Base-by-base conservation (phyloP, 2,329 filamentous ascomycete species). In the Talaromyces sp. region DNA sequence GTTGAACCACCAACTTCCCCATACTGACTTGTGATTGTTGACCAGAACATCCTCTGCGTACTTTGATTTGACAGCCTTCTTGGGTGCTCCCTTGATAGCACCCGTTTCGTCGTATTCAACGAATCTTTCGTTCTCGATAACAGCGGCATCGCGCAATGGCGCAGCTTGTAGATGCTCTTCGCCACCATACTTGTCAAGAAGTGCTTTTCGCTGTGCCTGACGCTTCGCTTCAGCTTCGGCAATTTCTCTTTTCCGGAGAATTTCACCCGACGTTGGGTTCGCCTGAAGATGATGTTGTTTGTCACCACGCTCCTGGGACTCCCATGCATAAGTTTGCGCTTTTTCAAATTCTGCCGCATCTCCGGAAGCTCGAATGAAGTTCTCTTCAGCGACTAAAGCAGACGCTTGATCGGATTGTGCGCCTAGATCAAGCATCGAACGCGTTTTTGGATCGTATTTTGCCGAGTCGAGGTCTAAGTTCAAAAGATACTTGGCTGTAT, bases 1-100 rank as follows among this genome's bases (percentile, higher is more conserved):
- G 70, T 91, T 87, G 57, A 87, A 85, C 94, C 94, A 99, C 94
- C 94, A 99, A 69, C 92, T 96, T 54, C 94, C 94, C 90, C 92
- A 99, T 3, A 96, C 88, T 0, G 89, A 88, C 3, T 86, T 91
- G 76, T 99, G 94, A 70, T 99, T 99, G 79, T 96, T 93, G 72
- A 89, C 84, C 58, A 89, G 79, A 0, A 97, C 82, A 69, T 99
- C 91, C 71, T 99, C 94, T 4, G 87, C 77, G 70, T 99, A 99
- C 72, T 97, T 97, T 46, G 91, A 96, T 73, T 90, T 93, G 56
- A 88, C 89, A 57, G 84, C 83, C 59, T 85, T 85, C 72, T 88
- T 89, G 0, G 88, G 87, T 27, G 86, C 86, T n/a, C 93, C 92
- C 77, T 97, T 97, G 78, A 97, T 88, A 57, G 88, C 80, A 4